Evolutionary conservation across 306 rosid species (phyloP).

Genomic region (Calophaca sinica): DNA sequence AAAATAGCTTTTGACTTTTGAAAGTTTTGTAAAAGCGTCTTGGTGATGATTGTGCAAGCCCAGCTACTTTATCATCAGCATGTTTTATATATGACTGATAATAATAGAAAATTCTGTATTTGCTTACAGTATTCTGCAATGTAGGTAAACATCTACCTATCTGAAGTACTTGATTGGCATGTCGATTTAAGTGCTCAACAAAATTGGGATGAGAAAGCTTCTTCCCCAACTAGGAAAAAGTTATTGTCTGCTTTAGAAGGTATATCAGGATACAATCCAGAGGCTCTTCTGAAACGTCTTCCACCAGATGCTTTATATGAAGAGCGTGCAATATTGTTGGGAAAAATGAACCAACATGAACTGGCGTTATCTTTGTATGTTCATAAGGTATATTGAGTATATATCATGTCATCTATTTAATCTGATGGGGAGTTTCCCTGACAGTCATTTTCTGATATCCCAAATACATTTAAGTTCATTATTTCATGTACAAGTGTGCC

Average conservation of each 20-base stretch:
- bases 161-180: constrained; percentile 94
- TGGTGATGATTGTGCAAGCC: constrained; percentile 19
- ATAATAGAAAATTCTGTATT: constrained; percentile 21
- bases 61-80: constrained; percentile 39
- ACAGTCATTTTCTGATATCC: constrained; percentile 32
- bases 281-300: constrained; percentile 81
- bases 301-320: constrained; percentile 89
- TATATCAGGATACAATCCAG: constrained; percentile 89
- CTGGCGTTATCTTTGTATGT: constrained; percentile 90
- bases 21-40: not conserved
- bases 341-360: constrained; percentile 97
- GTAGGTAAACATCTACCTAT: constrained; percentile 88
- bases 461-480: constrained; percentile 31
- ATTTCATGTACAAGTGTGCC: constrained; percentile 32
- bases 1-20: not conserved
- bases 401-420: not conserved
- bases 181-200: constrained; percentile 74
- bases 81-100: constrained; percentile 5
- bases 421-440: constrained; percentile 23
- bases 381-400: constrained; percentile 71
- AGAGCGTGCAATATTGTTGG: constrained; percentile 92
- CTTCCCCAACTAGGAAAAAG: constrained; percentile 83
- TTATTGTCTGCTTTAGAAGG: constrained; percentile 82
- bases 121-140: constrained; percentile 48
- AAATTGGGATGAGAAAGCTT: constrained; percentile 88